A percentile compares a stretch with the other conserved stretches of the same genome.
Evolutionary conservation across 169 alveolate genomes (phyloP).

Genomic region (Plasmodium ovale): DNA sequence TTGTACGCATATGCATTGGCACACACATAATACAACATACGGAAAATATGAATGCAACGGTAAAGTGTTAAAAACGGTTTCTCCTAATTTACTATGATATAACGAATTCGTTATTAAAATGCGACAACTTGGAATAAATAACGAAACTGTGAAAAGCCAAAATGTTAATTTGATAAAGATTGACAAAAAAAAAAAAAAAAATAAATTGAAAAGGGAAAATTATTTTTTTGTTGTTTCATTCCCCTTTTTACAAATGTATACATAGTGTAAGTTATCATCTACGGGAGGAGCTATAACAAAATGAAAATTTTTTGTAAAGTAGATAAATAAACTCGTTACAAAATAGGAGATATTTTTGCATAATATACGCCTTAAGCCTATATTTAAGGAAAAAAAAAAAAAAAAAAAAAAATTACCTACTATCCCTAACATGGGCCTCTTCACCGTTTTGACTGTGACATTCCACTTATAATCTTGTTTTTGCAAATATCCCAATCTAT

Average conservation of each 20-base stretch:
- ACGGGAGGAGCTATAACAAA: constrained; percentile 58
- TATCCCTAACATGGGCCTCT: constrained; percentile 73
- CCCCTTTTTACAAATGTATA: constrained; percentile 66
- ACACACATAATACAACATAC: too few relatives aligned
- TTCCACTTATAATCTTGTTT: constrained; percentile 66
- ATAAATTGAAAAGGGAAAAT: too few relatives aligned
- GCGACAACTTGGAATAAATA: neutral
- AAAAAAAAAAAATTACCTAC: constrained; percentile 47
- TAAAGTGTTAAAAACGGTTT: neutral
- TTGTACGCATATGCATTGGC: neutral
- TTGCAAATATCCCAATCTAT: constrained; percentile 73
- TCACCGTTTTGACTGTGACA: constrained; percentile 57
- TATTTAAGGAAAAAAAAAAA: constrained; percentile 28
- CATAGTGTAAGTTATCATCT: constrained; percentile 70
- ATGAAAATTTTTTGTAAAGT: neutral
- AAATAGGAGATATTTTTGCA: too few relatives aligned
- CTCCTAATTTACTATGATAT: neutral
- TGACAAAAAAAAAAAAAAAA: neutral
- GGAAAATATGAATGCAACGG: too few relatives aligned
- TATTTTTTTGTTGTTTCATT: constrained; percentile 25
- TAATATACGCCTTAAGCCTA: too few relatives aligned
- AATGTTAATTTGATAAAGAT: neutral
- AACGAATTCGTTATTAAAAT: neutral
- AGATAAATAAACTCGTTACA: neutral
- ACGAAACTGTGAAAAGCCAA: constrained; percentile 4